phyloP scores from a whole-genome alignment of 768 basidiomycete genomes.

The Leccinellum rugosiceps region DNA sequence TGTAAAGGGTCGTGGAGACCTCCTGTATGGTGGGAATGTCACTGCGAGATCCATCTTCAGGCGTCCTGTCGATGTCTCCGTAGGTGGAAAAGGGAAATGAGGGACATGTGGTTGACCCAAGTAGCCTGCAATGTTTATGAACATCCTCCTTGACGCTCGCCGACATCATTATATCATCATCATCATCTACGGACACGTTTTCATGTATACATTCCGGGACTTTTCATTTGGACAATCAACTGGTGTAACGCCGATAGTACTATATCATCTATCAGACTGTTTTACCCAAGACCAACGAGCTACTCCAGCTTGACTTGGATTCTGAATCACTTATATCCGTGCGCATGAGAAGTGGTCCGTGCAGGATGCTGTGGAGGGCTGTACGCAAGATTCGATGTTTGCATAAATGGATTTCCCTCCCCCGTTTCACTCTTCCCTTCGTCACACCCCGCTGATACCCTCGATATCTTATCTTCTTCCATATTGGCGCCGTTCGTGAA shows the following conservation, averaged over 20 bases:
- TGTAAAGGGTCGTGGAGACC: slow-evolving; percentile 35
- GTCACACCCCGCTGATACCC: not conserved
- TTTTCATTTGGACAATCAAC: slow-evolving; percentile 7
- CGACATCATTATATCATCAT: not conserved
- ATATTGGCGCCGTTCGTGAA: not conserved
- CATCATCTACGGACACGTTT: slow-evolving; percentile 2
- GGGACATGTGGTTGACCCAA: slow-evolving; percentile 43
- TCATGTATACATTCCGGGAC: not conserved
- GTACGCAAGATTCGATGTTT: slow-evolving; percentile 7
- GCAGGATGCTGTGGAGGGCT: slow-evolving; percentile 10
- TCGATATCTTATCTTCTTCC: slow-evolving; percentile 13
- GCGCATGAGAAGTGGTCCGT: not conserved
- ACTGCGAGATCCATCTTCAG: slow-evolving; percentile 24
- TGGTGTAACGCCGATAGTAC: not conserved
- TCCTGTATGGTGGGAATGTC: slow-evolving; percentile 34
- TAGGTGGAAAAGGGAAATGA: slow-evolving; percentile 40
- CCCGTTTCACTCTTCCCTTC: not conserved
- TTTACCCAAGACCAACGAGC: not conserved
- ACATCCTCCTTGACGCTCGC: slow-evolving; percentile 12
- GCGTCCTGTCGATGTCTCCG: slow-evolving; percentile 26
- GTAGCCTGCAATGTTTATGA: slow-evolving; percentile 49
- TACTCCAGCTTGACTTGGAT: not conserved
- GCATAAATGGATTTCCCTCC: not conserved
- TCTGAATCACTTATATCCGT: not conserved
- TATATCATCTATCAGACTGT: not conserved